Evolutionary conservation across 2,329 filamentous ascomycete species (phyloP), one percentile per base, ranked within the genome.

Genomic region (Monosporascus sp.): DNA sequence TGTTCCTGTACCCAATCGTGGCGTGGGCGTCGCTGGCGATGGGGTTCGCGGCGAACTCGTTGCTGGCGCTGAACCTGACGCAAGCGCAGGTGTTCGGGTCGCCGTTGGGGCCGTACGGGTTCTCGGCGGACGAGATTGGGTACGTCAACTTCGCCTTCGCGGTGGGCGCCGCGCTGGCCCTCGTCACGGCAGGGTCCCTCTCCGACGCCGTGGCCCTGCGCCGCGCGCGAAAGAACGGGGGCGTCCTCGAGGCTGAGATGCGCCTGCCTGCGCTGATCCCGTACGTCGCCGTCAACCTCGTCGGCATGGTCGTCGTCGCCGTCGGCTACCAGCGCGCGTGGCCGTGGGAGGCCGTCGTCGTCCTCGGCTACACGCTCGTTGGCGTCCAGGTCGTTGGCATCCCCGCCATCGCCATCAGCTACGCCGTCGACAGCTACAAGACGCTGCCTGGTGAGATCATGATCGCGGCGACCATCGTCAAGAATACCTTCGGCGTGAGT

Each of bases 361-460:
- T 79, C 7, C 67, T 72, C 55, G 76, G 76, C 3, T 79, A 76
- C 57, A 70, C 51, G 42, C 51, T 65, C 14, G 55, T 66, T 3
- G 65, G 66, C 5, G 48, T 65, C 20, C 60, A 67, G 56, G 60
- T 63, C 20, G 63, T 65, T n/a, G 81, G 80, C 0, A 68, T 86
- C 11, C 82, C 83, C 0, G 75, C 78, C 9, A 84, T 86, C 54
- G 74, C 71, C 3, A 78, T 74, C 24, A 80, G 70, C 17, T 85
- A 85, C 61, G 79, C 81, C 0, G 76, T 85, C 5, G 82, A 85
- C 62, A 77, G 73, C 53, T 85, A 86, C 66, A 85, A 85, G 66
- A 77, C 82, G 0, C 76, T 85, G 2, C 76, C 82, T 0, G 82
- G 83, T 2, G 77, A 76, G 20, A 70, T 86, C 46, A 82, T 86